Conservation (phyloP, 2,329 filamentous ascomycete genomes). For the Penicillium vulpinum region DNA sequence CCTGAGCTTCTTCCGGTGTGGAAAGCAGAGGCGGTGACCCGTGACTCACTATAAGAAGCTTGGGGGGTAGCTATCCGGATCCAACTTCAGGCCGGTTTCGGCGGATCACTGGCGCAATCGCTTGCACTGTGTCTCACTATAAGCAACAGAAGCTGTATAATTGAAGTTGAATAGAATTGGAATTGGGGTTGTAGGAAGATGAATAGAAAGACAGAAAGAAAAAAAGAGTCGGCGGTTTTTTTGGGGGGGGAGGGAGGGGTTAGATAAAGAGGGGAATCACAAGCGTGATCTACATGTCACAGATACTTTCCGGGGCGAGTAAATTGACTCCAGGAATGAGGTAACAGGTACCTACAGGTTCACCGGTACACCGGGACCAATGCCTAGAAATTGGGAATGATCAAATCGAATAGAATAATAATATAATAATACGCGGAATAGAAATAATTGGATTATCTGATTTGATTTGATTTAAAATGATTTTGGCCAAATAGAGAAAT, state of each 20-base stretch:
- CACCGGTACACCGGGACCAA: constrained; percentile 27
- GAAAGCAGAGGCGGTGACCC: constrained; percentile 20
- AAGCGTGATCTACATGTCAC: constrained; percentile 9
- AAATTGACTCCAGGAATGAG: constrained; percentile 23
- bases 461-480: no score
- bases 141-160: constrained; percentile 4
- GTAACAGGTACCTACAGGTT: constrained; percentile 24
- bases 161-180: background rate
- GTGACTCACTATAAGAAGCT: constrained; percentile 24
- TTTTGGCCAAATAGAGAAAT: no score
- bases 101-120: constrained; percentile 16
- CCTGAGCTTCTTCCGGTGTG: background rate
- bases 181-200: background rate
- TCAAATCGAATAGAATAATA: constrained; percentile 9
- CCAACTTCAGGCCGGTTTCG: constrained; percentile 23
- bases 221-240: constrained; percentile 1
- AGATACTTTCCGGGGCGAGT: constrained; percentile 13
- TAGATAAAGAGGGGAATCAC: constrained; percentile 18
- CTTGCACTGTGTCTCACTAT: background rate
- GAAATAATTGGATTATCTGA: no score
- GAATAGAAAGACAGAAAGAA: background rate
- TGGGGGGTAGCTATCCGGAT: constrained; percentile 19
- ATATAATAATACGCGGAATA: background rate
- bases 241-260: constrained; percentile 1
- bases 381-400: constrained; percentile 2